phyloP scores from a whole-genome alignment of 495 filamentous ascomycete genomes.

The Pyrenula aspistea region DNA sequence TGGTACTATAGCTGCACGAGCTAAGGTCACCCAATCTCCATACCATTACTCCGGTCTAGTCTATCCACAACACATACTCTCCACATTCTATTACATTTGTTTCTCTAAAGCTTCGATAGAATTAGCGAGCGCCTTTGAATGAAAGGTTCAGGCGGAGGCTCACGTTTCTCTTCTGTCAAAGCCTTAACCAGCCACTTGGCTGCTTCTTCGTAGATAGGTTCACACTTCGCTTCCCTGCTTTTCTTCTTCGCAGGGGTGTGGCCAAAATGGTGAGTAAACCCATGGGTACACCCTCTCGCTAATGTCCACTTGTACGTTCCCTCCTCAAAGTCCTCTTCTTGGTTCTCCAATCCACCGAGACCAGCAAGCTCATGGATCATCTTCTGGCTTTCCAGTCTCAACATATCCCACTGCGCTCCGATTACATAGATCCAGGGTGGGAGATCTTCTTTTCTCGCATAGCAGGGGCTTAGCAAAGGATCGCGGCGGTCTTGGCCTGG shows the following conservation, averaged over 20 bases:
- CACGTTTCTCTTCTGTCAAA: neutral
- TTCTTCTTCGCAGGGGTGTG: slow-evolving; percentile 2
- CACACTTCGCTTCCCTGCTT: slow-evolving; percentile 5
- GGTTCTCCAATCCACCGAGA: slow-evolving; percentile 6
- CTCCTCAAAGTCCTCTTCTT: slow-evolving; percentile 11
- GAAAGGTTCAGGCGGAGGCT: neutral
- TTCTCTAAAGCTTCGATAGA: neutral
- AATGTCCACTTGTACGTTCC: slow-evolving; percentile 20
- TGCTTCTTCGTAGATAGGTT: slow-evolving; percentile 12
- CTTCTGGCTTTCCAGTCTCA: slow-evolving; percentile 17
- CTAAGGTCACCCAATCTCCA: neutral
- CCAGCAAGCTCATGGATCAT: slow-evolving; percentile 21
- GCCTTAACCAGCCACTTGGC: slow-evolving; percentile 10
- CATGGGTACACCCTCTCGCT: slow-evolving; percentile 14
- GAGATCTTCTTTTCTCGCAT: slow-evolving; percentile 18
- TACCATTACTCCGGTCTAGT: neutral
- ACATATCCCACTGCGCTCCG: slow-evolving; percentile 18
- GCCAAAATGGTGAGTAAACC: slow-evolving; percentile 13
- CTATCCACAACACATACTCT: neutral
- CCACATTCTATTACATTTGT: neutral
- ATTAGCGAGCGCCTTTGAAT: neutral
- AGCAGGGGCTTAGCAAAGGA: slow-evolving; percentile 20
- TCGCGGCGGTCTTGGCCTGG: slow-evolving; percentile 20
- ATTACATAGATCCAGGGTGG: slow-evolving; percentile 18
- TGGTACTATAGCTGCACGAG: no score